These are phyloP conservation scores for Aspergillus fumigatiaffinis DNA, from an alignment of 2,329 filamentous ascomycete genomes.

Conservation along the genomic window DNA sequence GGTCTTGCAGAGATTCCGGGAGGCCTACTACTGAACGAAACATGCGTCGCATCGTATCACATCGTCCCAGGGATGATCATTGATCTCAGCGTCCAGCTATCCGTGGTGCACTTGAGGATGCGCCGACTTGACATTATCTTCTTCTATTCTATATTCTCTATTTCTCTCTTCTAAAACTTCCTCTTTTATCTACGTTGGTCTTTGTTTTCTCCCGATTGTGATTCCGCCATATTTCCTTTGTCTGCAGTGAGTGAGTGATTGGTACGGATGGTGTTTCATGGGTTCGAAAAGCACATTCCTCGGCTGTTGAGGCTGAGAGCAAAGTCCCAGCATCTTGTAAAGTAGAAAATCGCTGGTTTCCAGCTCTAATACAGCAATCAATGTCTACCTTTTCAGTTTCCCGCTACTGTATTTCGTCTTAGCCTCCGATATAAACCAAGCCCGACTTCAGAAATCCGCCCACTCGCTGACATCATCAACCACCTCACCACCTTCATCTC, in stretches of 20 bases:
- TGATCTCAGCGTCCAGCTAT: neutral
- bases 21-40: slow-evolving; percentile 3
- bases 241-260: slow-evolving; percentile 4
- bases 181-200: slow-evolving; percentile 18
- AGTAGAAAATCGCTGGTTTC: slow-evolving; percentile 9
- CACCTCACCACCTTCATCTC: slow-evolving; percentile 2
- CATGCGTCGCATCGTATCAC: too few relatives aligned
- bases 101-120: slow-evolving; percentile 10
- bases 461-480: slow-evolving; percentile 31
- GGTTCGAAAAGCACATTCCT: neutral
- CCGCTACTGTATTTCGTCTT: neutral
- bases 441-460: neutral
- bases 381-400: slow-evolving; percentile 7
- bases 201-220: slow-evolving; percentile 12
- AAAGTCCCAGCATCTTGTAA: slow-evolving; percentile 14
- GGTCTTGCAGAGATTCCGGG: slow-evolving; percentile 20
- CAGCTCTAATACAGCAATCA: neutral
- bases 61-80: neutral
- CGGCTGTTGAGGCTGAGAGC: slow-evolving; percentile 8
- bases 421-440: neutral
- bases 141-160: slow-evolving; percentile 5
- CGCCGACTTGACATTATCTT: slow-evolving; percentile 7
- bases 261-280: slow-evolving; percentile 5
- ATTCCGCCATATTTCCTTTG: slow-evolving; percentile 26
- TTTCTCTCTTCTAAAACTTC: slow-evolving; percentile 18